Percentiles rank a stretch among this genome's conserved stretches.
phyloP scores from a whole-genome alignment of 495 filamentous ascomycete species.

The Lasiosphaeria miniovina region DNA sequence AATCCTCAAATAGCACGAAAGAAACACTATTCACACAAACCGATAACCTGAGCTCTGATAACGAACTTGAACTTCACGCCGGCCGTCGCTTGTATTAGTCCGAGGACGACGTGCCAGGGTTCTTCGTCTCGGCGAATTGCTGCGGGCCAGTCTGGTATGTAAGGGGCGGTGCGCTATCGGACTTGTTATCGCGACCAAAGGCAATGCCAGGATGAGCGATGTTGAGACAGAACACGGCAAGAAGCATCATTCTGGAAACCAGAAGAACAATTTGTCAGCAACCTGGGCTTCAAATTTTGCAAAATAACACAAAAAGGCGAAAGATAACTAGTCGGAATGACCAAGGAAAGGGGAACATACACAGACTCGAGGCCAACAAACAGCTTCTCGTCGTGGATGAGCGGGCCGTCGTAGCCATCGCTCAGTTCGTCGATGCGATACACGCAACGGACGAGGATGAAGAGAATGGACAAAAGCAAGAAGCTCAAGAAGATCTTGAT shows the following conservation, averaged over 20 bases:
- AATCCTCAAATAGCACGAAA: neutral
- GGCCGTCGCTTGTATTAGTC: neutral
- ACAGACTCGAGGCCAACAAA: slow-evolving; percentile 51
- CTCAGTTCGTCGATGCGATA: slow-evolving; percentile 51
- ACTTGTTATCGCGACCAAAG: neutral
- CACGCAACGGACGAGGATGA: slow-evolving; percentile 46
- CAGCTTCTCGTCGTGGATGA: slow-evolving; percentile 43
- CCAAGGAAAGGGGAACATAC: slow-evolving; percentile 12
- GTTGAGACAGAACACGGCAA: slow-evolving; percentile 2
- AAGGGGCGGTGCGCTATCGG: too few relatives aligned
- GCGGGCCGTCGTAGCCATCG: slow-evolving; percentile 41
- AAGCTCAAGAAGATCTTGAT: slow-evolving; percentile 47
- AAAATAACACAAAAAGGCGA: neutral
- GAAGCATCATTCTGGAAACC: neutral
- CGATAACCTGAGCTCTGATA: neutral
- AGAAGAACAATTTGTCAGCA: neutral
- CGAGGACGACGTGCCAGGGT: neutral
- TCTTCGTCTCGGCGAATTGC: neutral
- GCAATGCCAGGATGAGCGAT: slow-evolving; percentile 3
- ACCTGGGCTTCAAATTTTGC: neutral
- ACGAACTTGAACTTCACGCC: neutral
- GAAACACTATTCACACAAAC: neutral
- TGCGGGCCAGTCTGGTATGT: neutral
- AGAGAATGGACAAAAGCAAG: slow-evolving; percentile 39
- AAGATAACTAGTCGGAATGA: neutral